Evolutionary conservation across 1,284 basidiomycete species (phyloP), one percentile per base, ranked within the genome.

Genomic region (Rugiboletus extremiorientalis): DNA sequence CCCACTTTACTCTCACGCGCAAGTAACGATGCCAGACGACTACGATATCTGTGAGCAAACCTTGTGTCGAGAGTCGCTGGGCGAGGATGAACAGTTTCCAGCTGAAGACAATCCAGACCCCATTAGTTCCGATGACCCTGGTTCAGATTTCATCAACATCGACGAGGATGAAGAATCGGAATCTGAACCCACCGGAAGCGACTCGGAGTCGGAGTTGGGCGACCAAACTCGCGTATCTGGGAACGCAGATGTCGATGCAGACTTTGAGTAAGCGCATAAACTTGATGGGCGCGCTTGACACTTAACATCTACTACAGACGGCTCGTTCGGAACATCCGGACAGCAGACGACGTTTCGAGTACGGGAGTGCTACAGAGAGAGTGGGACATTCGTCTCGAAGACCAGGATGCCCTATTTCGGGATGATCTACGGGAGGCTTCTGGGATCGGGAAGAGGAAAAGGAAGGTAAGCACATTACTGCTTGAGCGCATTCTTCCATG

Each of bases 321-420:
- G 25, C 58, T 70, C 15, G 60, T 70, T 31, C 64, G 54, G 41
- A 64, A 58, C 37, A 70, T 70, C 45, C 69, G 70, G 41, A 66
- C 65, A 6, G 59, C 64, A 31, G 67, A 65, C 22, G 63, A 66
- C 23, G 40, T 71, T 16, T 68, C 66, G 5, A 63, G 54, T 22
- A 64, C 59, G 6, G 59, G 64, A 23, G 84, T 70, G 28, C 50
- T 71, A n/a, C 69, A 69, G 30, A 60, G 49, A 25, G 67, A 71
- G 38, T 68, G 66, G 66, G 66, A 68, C 31, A 62, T 71, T n/a
- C 58, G 61, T 43, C 65, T 63, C 54, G 83, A 86, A 63, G 84
- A 89, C 53, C 79, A 82, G 60, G 84, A 89, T 18, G 79, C 81
- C 1, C 78, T 85, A 59, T 88, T 89, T 65, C 81, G 79, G 33